Base-by-base conservation (phyloP, 805 yeast species). In the Debaryomyces tyrocola region DNA sequence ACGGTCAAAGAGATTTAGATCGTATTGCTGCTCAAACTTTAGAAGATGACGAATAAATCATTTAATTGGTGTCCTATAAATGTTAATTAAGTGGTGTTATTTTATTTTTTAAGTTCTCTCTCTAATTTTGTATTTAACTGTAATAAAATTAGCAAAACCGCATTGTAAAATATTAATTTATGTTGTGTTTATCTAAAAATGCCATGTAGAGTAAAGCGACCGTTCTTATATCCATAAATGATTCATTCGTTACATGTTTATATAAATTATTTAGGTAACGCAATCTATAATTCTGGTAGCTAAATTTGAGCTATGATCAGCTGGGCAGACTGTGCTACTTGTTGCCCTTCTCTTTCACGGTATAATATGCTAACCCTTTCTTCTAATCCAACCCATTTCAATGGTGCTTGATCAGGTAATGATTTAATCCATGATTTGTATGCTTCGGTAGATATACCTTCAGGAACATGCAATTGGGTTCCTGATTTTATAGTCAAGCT, bases 1-100 rank as follows among this genome's bases (percentile, higher is more conserved):
- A 90, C 80, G 99, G 99, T 76, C 98, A 92, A 83, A 91, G 99
- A 89, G 99, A 94, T 83, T 87, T 94, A 82, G 99, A 94, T 83
- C 97, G 99, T 86, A 92, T 92, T 77, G 98, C 98, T 73, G 96
- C 96, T 76, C 96, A 90, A 82, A 90, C 96, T 75, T 84, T 88
- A 77, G 96, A 90, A 81, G 94, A 87, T 70, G 95, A 87, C 72
- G 80, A 76, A 62, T 75, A 74, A 65, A 48, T 52, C 42, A 51
- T 38, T 49, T 49, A 35, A 43, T 42, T 38, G 29, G 43, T 33
- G 40, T 41, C 41, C 37, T 39, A n/a, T 36, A 38, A 47, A 44
- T 29, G 36, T 45, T 45, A 37, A 39, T 45, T 42, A 33, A 33
- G 34, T 43, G 44, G 41, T 36, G 41, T 39, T 27, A 18, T 39